Evolutionary conservation across 331 rosid genomes (phyloP), one percentile per base, ranked within the genome.

Genomic region (Phaseolus coccineus): DNA sequence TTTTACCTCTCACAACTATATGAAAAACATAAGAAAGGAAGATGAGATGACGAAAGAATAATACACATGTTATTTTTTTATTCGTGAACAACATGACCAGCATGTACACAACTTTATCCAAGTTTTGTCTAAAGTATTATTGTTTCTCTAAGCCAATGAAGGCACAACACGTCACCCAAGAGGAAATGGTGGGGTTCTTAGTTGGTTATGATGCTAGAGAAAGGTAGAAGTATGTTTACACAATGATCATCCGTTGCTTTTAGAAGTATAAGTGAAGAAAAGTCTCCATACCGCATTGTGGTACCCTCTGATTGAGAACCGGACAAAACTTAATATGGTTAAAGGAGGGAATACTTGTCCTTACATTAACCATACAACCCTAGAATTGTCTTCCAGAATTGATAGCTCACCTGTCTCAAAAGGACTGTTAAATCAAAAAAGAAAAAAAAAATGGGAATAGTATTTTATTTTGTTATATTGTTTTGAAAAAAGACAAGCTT

Each of bases 341-440:
- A 55, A 76, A 57, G 61, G 65, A 78, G 62, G 69, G 81, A 78
- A 58, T 28, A 77, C 62, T 77, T 85, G 90, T 85, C 77, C 82
- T 77, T 51, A 80, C 68, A 79, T 58, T 35, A 62, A 44, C 71
- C 73, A 69, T 72, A 58, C 39, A 81, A 76, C 63, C 70, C 69
- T 69, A 5, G 27, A 58, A 77, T 78, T 78, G 77, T 74, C 76
- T 84, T 80, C 48, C 37, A 71, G 84, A 83, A 82, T 87, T 86
- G 89, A 91, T 88, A 75, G 87, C 88, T 82, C 88, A 88, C 88
- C 91, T 56, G 80, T 81, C 79, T 51, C 50, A 31, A 69, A 58
- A 31, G 56, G 42, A 27, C 61, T 22, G n/a, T 56, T 64, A 11
- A 74, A 70, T 57, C 53, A 62, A 65, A 65, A 81, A n/a, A 9